These are phyloP conservation scores for Chrysanthemum seticuspe DNA, from an alignment of 129 eudicot genomes.

Conservation along the genomic window DNA sequence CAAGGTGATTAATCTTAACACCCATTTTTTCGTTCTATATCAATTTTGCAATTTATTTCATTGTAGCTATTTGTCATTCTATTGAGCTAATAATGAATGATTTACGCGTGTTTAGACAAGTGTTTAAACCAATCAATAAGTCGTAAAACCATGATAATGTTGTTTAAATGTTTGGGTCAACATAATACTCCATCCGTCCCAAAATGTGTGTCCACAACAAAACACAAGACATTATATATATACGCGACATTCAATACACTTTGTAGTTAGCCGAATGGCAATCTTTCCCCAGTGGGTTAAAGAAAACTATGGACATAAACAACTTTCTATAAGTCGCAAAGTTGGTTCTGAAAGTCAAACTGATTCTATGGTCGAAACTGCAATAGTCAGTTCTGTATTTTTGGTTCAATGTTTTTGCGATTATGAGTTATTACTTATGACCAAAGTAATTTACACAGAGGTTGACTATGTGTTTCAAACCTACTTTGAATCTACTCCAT, in stretches of 20 bases:
- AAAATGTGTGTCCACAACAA: neutral
- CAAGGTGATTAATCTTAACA: conserved; percentile 38
- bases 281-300: no score
- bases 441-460: neutral
- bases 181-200: neutral
- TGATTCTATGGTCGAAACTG: no score
- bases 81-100: conserved; percentile 6
- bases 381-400: no score
- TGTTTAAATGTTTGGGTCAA: neutral
- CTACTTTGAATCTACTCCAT: neutral
- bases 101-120: neutral
- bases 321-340: no score
- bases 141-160: neutral
- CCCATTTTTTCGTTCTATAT: neutral
- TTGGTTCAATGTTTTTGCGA: no score
- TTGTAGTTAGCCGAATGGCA: no score
- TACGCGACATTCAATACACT: no score
- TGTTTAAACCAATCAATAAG: neutral
- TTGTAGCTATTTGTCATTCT: neutral
- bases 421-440: no score
- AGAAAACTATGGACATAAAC: no score
- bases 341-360: no score
- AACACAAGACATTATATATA: no score
- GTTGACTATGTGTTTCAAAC: neutral
- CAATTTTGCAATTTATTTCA: conserved; percentile 8